phyloP scores from a whole-genome alignment of 2,329 filamentous ascomycete species.

The Aspergillus thermomutatus region DNA sequence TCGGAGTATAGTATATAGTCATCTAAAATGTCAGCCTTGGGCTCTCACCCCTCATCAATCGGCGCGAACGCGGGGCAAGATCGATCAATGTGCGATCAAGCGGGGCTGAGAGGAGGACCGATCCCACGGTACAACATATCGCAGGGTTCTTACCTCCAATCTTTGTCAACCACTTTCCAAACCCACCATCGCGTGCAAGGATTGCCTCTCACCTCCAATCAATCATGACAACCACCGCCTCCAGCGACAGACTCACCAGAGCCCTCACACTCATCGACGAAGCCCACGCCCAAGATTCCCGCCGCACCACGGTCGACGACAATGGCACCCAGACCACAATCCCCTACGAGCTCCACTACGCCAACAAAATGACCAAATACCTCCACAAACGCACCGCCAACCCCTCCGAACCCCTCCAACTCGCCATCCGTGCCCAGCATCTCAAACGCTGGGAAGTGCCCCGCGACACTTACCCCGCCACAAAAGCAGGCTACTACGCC shows the following conservation, averaged over 20 bases:
- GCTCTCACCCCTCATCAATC: not conserved
- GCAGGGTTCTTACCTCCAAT: not conserved
- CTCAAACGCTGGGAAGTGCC: conserved; percentile 83
- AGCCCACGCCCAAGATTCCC: conserved; percentile 68
- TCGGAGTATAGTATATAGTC: too few species aligned
- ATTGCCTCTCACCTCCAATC: not conserved
- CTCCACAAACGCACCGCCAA: conserved; percentile 58
- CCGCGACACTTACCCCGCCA: conserved; percentile 68
- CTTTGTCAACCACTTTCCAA: not conserved
- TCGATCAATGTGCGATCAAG: not conserved
- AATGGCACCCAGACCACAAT: conserved; percentile 39
- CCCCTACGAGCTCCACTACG: conserved; percentile 81
- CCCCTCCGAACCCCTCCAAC: conserved; percentile 64
- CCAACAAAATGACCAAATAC: conserved; percentile 73
- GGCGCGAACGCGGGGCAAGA: not conserved
- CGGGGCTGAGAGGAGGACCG: not conserved
- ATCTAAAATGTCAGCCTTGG: too few species aligned
- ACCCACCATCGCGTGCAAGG: not conserved
- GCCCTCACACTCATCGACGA: conserved; percentile 69
- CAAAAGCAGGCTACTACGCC: conserved; percentile 70
- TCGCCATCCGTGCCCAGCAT: conserved; percentile 81
- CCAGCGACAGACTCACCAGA: conserved; percentile 33
- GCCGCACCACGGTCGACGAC: conserved; percentile 29
- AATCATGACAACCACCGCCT: not conserved
- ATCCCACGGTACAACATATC: not conserved